Evolutionary conservation across 1,139 yeast species (phyloP).

Genomic region (Hyphopichia burtonii): DNA sequence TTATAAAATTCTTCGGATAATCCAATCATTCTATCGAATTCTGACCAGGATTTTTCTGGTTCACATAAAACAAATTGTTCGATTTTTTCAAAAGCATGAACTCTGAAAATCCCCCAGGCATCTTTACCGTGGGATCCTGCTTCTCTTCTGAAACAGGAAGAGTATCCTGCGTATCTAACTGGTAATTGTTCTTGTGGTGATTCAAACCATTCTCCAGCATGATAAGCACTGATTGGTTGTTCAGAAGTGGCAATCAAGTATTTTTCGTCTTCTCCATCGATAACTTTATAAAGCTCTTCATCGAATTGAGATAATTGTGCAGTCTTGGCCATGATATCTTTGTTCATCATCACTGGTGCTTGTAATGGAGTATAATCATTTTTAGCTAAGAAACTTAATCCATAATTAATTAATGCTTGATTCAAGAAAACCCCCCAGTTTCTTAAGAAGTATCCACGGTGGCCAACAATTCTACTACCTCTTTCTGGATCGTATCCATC

Average conservation of each 20-base stretch:
- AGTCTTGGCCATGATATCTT: conserved; percentile 98
- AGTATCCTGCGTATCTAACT: conserved; percentile 93
- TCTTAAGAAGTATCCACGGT: conserved; percentile 96
- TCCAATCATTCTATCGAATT: conserved; percentile 92
- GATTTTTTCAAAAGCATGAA: conserved; percentile 96
- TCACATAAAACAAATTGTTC: conserved; percentile 95
- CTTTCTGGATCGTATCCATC: conserved; percentile 99
- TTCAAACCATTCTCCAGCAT: conserved; percentile 98
- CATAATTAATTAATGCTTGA: conserved; percentile 97
- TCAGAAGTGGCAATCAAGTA: conserved; percentile 98
- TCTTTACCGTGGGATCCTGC: conserved; percentile 99
- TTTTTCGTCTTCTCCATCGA: conserved; percentile 97
- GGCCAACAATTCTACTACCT: conserved; percentile 97
- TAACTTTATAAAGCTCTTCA: conserved; percentile 94
- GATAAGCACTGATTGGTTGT: conserved; percentile 98
- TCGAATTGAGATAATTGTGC: conserved; percentile 98
- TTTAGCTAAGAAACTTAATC: conserved; percentile 77
- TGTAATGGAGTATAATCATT: conserved; percentile 88
- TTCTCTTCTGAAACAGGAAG: conserved; percentile 98
- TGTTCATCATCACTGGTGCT: conserved; percentile 99
- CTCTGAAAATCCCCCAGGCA: conserved; percentile 99
- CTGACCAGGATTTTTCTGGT: conserved; percentile 98
- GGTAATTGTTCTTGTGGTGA: conserved; percentile 97
- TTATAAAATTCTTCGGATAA: conserved; percentile 91
- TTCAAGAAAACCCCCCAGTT: conserved; percentile 94